Base-by-base conservation (phyloP, 176 grass and related monocot species). In the Zoysia japonica region DNA sequence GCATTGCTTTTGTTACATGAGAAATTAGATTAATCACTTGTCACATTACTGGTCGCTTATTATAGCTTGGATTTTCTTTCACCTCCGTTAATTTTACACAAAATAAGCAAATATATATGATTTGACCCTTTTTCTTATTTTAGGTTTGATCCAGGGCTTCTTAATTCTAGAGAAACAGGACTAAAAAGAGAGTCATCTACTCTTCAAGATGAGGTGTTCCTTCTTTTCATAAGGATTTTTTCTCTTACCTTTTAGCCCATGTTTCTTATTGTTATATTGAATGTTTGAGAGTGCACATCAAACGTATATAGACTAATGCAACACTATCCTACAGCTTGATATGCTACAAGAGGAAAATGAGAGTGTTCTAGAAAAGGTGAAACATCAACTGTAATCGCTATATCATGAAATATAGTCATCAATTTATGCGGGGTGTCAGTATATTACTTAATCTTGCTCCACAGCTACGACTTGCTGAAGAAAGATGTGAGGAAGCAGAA, bases 271-370 rank as follows among this genome's bases (percentile, higher is more conserved):
- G 15, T 14, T 83, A 44, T 51, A 77, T 70, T 79, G 53, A 76
- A 66, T 72, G 53, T 41, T 55, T 86, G 72, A 71, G 67, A 86
- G 17, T 44, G 65, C 51, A 54, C 79, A 78, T 44, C 37, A 76
- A 51, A 12, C 84, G 40, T 87, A 72, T 77, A 49, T 67, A 78
- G 15, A 83, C 82, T 93, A 85, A 85, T 64, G 36, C 42, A 68
- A 74, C 68, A 76, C 49, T 82, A 15, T 75, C 67, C 51, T 86
- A 85, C 96, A 99, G 96, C 90, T 99, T 86, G 96, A 99, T 76
- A 99, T 99, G 90, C 86, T 99, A 71, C 96, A 99, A 91, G 96
- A 99, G 80, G 96, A 99, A 75, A 99, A 99, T 86, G 90, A 93
- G 74, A 86, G 82, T 11, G 90, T 96, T 82, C 85, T 95, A 78